Base-by-base conservation (phyloP, 768 basidiomycete genomes). In the Albatrellus ellisii region DNA sequence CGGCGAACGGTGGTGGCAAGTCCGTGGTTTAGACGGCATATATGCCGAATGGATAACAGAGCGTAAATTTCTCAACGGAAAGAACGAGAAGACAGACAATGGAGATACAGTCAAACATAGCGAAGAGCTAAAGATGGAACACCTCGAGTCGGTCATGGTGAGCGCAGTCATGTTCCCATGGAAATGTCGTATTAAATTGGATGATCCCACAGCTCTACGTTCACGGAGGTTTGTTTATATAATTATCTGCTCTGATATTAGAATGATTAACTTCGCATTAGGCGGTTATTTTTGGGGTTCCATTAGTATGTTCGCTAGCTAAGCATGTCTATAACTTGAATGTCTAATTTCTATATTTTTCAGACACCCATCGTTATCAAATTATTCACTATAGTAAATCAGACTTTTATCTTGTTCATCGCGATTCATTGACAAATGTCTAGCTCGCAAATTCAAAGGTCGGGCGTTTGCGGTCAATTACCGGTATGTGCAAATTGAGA, bases 1-100 rank as follows among this genome's bases (percentile, higher is more conserved):
- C 21, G 86, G 84, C 2, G 73, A 74, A 43, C 66, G 76, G 43
- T 89, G 84, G 86, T 87, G 84, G 86, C 83, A 86, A 59, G 75
- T 85, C 25, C 68, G 82, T 29, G 78, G 79, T 6, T 59, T 82
- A 24, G 69, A 73, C 42, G 82, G 82, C 2, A 61, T 84, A 1
- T 79, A 84, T 45, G 73, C 62, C 2, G 75, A 77, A 54, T 76
- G 74, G 75, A 63, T 77, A 22, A 69, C 73, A 1, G 67, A 75
- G 50, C 67, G 67, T 47, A 63, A 69, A 27, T 68, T 66, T 45
- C 49, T 76, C 11, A 22, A 53, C 18, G 56, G 56, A 4, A 51
- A 55, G 26, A 64, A 63, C 36, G 32, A 66, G 6, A 60, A 56
- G 17, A 56, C 58, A 10, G 55, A 56, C 4, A 64, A 69, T 20